phyloP scores from a whole-genome alignment of 1,284 basidiomycete genomes.

The Cryptococcus amylolentus region DNA sequence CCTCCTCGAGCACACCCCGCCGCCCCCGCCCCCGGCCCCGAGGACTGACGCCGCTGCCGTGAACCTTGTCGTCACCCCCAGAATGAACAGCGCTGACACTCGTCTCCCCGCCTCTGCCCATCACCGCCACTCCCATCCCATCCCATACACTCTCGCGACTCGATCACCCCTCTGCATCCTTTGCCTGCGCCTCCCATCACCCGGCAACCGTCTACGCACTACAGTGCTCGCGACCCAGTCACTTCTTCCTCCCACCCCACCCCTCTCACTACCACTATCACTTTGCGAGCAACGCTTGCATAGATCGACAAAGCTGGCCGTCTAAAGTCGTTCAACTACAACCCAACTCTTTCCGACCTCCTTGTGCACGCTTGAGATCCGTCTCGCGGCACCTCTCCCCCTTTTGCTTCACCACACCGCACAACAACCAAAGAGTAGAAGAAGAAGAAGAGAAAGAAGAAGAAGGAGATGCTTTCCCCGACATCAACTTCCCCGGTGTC shows the following conservation, averaged over 20 bases:
- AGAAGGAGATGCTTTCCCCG: conserved; percentile 25
- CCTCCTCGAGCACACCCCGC: neutral
- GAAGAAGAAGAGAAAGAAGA: conserved; percentile 4
- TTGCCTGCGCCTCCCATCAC: neutral
- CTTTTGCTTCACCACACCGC: too few relatives aligned
- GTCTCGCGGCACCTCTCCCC: conserved; percentile 45
- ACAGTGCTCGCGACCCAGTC: conserved; percentile 92
- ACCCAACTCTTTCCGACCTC: conserved; percentile 34
- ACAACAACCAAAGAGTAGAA: conserved; percentile 1
- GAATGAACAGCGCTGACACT: neutral
- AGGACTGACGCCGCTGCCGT: neutral
- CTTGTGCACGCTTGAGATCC: conserved; percentile 50
- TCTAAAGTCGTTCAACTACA: conserved; percentile 32
- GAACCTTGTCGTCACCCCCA: neutral
- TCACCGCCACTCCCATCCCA: too few relatives aligned
- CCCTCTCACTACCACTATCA: conserved; percentile 3
- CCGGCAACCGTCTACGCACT: neutral
- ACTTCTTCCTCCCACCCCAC: conserved; percentile 51
- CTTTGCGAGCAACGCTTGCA: neutral
- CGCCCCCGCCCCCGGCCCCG: too few relatives aligned
- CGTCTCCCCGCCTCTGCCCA: neutral
- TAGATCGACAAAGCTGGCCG: conserved; percentile 31
- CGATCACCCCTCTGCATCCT: neutral
- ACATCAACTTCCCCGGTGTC: conserved; percentile 26
- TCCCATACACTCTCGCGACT: too few relatives aligned